A percentile compares a stretch with the other conserved stretches of the same genome.
Evolutionary conservation across 2,329 filamentous ascomycete species (phyloP).

Genomic region (Furcasterigmium furcatum): DNA sequence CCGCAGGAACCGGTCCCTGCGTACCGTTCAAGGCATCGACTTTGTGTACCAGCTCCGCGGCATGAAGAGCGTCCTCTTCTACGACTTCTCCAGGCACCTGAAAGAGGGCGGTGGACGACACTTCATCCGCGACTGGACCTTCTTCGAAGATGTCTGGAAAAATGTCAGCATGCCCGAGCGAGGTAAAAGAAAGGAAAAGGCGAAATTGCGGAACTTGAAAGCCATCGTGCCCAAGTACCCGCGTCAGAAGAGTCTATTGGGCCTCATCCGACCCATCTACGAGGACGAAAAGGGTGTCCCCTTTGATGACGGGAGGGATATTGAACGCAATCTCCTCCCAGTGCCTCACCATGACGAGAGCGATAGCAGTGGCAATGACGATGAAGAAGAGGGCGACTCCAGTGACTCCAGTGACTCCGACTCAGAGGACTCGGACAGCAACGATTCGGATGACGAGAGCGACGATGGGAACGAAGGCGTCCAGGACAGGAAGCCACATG

Average conservation of each 20-base stretch:
- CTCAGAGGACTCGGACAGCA: background rate
- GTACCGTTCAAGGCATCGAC: constrained; percentile 40
- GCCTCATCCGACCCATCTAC: constrained; percentile 17
- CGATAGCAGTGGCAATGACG: background rate
- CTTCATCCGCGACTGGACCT: constrained; percentile 26
- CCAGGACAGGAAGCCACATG: too few relatives aligned
- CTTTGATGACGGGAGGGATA: background rate
- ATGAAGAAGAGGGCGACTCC: constrained; percentile 1
- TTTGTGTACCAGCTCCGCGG: constrained; percentile 41
- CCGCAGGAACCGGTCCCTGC: constrained; percentile 29
- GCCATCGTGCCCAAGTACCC: constrained; percentile 12
- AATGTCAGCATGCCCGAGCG: constrained; percentile 18
- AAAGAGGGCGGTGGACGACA: constrained; percentile 1
- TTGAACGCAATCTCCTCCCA: background rate
- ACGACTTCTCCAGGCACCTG: constrained; percentile 27
- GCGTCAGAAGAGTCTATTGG: constrained; percentile 12
- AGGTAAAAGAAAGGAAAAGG: constrained; percentile 1
- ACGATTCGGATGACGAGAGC: constrained; percentile 2
- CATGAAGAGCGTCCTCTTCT: constrained; percentile 33
- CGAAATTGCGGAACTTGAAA: constrained; percentile 19
- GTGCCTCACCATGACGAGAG: background rate
- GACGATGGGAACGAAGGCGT: constrained; percentile 3
- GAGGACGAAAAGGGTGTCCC: constrained; percentile 7
- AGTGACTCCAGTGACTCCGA: background rate
- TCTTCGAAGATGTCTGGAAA: constrained; percentile 25